Evolutionary conservation across 805 yeast genomes (phyloP), one percentile per base, ranked within the genome.

Genomic region (Wickerhamiella cacticola): DNA sequence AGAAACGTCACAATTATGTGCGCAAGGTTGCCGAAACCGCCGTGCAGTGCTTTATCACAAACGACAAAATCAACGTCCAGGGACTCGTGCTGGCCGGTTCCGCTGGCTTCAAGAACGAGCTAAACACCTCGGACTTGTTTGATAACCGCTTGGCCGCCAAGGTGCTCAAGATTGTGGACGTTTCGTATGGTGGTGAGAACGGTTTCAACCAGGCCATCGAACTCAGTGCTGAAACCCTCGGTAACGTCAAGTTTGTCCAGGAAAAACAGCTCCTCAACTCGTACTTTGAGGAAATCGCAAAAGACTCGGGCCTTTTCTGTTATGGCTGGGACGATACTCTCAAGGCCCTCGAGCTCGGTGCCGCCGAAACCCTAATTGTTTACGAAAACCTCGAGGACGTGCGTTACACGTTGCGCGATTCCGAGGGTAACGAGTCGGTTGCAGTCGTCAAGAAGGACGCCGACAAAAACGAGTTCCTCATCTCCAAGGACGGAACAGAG

Each of bases 121-220:
- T 92, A 65, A 77, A 84, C 50, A 85, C 80, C 66, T 85, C 96
- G 38, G 99, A 92, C 64, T 69, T 92, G 71, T 89, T 92, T 64
- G 99, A 92, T 67, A 71, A 69, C 57, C 85, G 99, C 71, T 74
- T 92, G 62, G 84, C 75, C 57, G 80, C 82, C 45, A 88, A 87
- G 68, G 79, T 92, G 59, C 75, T 92, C 53, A 85, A 87, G 67
- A 76, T 88, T 63, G 98, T 94, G 49, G 99, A 92, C 72, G 83
- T 92, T 49, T 88, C 97, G 2, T 92, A 92, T 63, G 99, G 99
- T 68, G 98, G 99, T 64, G 98, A 92, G 69, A 92, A 92, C 65
- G 99, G 99, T 41, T 92, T 92, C 74, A 92, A 92, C 71, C 99
- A 92, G 73, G 99, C 99, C 40, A 94, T 92, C 60, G 98, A 92